These are phyloP conservation scores for Hymenoscyphus scutula DNA, from an alignment of 2,329 filamentous ascomycete genomes.

Conservation along the genomic window DNA sequence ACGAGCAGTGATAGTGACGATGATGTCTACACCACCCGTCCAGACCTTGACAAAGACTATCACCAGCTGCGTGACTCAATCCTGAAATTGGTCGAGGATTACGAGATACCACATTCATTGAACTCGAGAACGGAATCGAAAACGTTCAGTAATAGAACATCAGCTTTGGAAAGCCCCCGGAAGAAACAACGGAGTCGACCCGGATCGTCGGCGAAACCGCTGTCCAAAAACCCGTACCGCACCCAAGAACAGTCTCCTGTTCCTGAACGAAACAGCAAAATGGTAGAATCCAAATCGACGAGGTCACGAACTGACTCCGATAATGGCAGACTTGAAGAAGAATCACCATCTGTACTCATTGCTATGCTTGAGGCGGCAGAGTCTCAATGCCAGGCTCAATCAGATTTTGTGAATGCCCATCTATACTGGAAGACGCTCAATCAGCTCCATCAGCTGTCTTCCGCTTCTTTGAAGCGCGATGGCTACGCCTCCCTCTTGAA, in stretches of 20 bases:
- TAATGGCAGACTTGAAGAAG: constrained; percentile 40
- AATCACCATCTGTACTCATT: constrained; percentile 54
- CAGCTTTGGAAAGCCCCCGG: constrained; percentile 44
- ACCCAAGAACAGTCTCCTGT: constrained; percentile 22
- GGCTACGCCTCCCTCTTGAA: constrained; percentile 70
- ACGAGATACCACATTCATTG: constrained; percentile 70
- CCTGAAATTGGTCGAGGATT: constrained; percentile 76
- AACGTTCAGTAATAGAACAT: constrained; percentile 70
- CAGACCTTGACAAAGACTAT: constrained; percentile 74
- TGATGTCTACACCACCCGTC: constrained; percentile 50
- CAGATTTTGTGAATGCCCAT: constrained; percentile 80
- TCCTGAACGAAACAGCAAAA: constrained; percentile 18
- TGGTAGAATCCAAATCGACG: constrained; percentile 19
- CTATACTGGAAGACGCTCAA: constrained; percentile 82
- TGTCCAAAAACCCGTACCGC: constrained; percentile 54
- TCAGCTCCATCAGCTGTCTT: constrained; percentile 63
- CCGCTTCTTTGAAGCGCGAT: constrained; percentile 60
- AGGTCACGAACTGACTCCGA: constrained; percentile 27
- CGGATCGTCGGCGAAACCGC: constrained; percentile 46
- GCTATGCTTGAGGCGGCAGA: constrained; percentile 76
- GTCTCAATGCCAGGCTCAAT: constrained; percentile 71
- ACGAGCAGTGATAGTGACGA: constrained; percentile 61
- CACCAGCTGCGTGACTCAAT: constrained; percentile 79
- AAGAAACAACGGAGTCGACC: constrained; percentile 60
- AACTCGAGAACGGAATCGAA: constrained; percentile 58